These are phyloP conservation scores for Yamadazyma dushanensis DNA, from an alignment of 1,139 yeast species.

Conservation along the genomic window DNA sequence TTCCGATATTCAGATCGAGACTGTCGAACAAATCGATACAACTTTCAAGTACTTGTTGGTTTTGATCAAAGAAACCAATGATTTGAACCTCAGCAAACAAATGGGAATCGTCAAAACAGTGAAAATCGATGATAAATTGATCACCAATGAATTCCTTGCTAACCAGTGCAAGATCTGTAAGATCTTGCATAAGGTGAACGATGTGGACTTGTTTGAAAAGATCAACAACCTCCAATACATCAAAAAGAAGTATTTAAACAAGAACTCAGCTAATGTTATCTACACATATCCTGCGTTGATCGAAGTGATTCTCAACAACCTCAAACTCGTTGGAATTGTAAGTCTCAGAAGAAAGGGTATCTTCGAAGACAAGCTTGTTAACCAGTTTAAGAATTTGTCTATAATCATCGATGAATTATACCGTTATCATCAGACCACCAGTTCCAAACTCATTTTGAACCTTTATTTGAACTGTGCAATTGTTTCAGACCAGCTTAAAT, in stretches of 20 bases:
- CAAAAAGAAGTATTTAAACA: slow-evolving; percentile 56
- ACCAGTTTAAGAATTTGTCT: slow-evolving; percentile 73
- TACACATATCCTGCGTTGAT: slow-evolving; percentile 78
- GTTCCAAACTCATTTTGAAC: slow-evolving; percentile 51
- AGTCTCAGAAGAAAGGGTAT: slow-evolving; percentile 18
- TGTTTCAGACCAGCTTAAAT: slow-evolving; percentile 72
- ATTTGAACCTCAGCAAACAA: slow-evolving; percentile 34
- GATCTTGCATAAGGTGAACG: slow-evolving; percentile 58
- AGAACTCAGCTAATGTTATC: slow-evolving; percentile 54
- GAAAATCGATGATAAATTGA: slow-evolving; percentile 28
- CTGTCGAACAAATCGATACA: slow-evolving; percentile 40
- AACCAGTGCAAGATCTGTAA: slow-evolving; percentile 72
- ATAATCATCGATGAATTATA: slow-evolving; percentile 69
- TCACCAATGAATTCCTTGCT: slow-evolving; percentile 41
- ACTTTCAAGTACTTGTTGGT: slow-evolving; percentile 44
- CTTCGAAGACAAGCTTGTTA: slow-evolving; percentile 31
- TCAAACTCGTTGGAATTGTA: slow-evolving; percentile 50
- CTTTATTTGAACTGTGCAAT: slow-evolving; percentile 58
- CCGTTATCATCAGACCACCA: slow-evolving; percentile 44
- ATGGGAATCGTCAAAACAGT: slow-evolving; percentile 39
- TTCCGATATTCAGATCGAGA: slow-evolving; percentile 11
- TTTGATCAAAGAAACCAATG: slow-evolving; percentile 33
- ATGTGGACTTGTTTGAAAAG: slow-evolving; percentile 46
- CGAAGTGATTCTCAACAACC: slow-evolving; percentile 55
- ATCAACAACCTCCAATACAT: slow-evolving; percentile 56